These are phyloP conservation scores for Tritrichomonas foetus DNA, from an alignment of 208 protist genomes.

Conservation along the genomic window DNA sequence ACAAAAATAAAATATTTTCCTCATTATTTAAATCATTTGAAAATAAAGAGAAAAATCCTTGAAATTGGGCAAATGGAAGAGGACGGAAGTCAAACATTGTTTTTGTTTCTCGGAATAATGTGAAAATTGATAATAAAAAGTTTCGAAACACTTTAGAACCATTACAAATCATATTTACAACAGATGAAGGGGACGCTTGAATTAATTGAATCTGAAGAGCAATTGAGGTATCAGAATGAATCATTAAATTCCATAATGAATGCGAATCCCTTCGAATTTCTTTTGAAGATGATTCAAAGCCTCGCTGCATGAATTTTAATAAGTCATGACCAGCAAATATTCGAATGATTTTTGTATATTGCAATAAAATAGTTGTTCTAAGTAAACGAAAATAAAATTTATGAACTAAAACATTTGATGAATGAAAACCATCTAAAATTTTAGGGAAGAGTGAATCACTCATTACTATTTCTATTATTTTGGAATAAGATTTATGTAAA, in stretches of 20 bases:
- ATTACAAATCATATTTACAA: neutral
- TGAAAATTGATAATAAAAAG: neutral
- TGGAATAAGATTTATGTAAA: neutral
- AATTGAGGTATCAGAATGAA: neutral
- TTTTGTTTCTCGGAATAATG: neutral
- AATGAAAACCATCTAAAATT: neutral
- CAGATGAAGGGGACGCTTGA: neutral
- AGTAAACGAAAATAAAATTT: neutral
- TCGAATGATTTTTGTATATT: neutral
- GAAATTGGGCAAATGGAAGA: neutral
- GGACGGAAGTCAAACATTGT: neutral
- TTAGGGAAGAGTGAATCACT: neutral
- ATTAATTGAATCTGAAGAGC: neutral
- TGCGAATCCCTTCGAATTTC: neutral
- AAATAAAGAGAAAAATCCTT: neutral
- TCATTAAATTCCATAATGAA: slow-evolving; percentile 1
- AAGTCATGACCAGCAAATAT: neutral
- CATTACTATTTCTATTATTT: neutral
- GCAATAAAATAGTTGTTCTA: neutral
- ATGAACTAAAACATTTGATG: neutral
- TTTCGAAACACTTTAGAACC: neutral
- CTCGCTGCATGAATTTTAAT: neutral
- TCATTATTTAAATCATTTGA: neutral
- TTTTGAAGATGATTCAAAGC: neutral
- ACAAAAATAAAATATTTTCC: neutral